Evolutionary conservation across 305 asterid species (phyloP), one percentile per base, ranked within the genome.

Genomic region (Plantago coronopus): DNA sequence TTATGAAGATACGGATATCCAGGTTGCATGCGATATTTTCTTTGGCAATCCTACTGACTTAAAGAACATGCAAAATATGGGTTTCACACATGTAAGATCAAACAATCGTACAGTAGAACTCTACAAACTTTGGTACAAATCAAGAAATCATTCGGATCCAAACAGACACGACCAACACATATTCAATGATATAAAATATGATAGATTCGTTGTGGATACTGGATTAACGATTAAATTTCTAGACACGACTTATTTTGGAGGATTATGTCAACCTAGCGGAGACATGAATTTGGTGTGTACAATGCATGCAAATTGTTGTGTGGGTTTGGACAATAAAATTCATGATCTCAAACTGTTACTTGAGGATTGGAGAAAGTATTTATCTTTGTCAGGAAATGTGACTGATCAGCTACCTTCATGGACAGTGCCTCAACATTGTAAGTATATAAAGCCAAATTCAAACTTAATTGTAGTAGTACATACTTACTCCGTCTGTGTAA

Each of bases 241-340:
- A 21, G 47, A 72, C 12, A 76, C 78, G 8, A 16, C 71, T 17
- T 51, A 64, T 59, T 72, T 72, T 54, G 69, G 76, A 19, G 79
- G 79, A 40, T 62, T 77, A 61, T 77, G 82, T 51, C 51, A 73
- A 42, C 79, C 71, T 12, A 69, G 76, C 55, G 64, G 63, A 44
- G 61, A 73, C 48, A 4, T 76, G 34, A 66, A 69, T 56, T 27
- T 19, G 17, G 81, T 69, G 12, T 53, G 70, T 15, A 69, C 79
- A 44, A 73, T 76, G 81, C 78, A 76, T 61, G 78, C 81, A 19
- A 76, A 76, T 65, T 76, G 81, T 27, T 76, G 81, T 53, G 61
- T 46, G 14, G 81, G 81, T 57, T 57, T 76, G 40, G 70, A 50
- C 7, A 72, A 68, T 59, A 72, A 76, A 45, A 54, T 76, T 44